phyloP scores from a whole-genome alignment of 106 monocot species.

The Gastrodia elata region DNA sequence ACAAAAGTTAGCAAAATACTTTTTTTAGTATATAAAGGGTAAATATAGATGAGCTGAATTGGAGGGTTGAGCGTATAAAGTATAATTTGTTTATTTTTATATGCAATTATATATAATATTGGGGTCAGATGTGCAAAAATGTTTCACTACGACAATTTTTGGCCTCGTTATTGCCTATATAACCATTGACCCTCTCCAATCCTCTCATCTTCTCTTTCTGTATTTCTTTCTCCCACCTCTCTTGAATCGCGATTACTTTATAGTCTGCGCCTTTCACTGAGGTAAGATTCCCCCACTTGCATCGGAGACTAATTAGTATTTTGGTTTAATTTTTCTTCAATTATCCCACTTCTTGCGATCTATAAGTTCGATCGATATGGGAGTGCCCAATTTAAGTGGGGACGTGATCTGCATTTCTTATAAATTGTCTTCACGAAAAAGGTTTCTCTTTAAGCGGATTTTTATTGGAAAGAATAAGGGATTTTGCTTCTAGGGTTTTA shows the following conservation, averaged over 20 bases:
- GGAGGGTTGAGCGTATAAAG: background rate
- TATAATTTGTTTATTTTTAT: background rate
- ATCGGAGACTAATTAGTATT: constrained; percentile 10
- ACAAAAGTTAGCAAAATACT: too few species aligned
- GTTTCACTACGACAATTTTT: background rate
- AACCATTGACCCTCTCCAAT: constrained; percentile 6
- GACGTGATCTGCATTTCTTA: background rate
- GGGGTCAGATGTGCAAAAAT: background rate
- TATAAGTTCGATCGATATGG: background rate
- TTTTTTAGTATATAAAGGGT: too few species aligned
- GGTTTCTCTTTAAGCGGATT: background rate
- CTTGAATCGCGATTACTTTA: background rate
- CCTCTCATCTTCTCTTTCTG: constrained; percentile 1
- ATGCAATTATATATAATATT: background rate
- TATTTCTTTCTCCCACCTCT: background rate
- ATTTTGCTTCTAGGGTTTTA: constrained; percentile 7
- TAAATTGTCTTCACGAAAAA: background rate
- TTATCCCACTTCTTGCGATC: constrained; percentile 4
- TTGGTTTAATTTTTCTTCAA: background rate
- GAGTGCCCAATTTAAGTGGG: constrained; percentile 9
- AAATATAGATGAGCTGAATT: background rate
- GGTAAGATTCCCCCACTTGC: constrained; percentile 8
- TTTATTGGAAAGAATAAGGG: background rate
- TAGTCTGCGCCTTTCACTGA: background rate
- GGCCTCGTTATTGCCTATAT: constrained; percentile 9